Evolutionary conservation across 1,284 basidiomycete species (phyloP).

Genomic region (Ceratobasidium sp.): DNA sequence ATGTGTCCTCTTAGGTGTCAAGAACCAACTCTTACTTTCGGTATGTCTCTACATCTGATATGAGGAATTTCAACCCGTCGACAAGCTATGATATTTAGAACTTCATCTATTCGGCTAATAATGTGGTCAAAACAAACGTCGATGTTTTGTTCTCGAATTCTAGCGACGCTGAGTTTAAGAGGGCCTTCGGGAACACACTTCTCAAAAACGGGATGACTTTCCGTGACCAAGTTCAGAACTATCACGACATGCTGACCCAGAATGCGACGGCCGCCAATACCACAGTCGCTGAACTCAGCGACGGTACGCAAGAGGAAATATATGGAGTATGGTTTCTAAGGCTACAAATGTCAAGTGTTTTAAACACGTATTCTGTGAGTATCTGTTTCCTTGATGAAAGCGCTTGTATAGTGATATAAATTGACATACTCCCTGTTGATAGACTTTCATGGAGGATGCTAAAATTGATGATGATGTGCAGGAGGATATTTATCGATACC

Average conservation of each 20-base stretch:
- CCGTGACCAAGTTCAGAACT: background rate
- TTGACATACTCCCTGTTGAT: background rate
- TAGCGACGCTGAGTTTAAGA: background rate
- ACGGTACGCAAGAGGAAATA: background rate
- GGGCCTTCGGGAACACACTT: background rate
- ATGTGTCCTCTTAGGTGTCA: constrained; percentile 27
- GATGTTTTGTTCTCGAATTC: background rate
- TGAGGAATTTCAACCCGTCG: no score
- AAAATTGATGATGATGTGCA: constrained; percentile 23
- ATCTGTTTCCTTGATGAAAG: background rate
- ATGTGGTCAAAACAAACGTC: background rate
- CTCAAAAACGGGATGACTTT: background rate
- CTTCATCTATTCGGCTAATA: background rate
- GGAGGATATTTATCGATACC: background rate
- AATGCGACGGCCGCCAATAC: background rate
- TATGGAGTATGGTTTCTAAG: constrained; percentile 1
- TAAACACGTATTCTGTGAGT: constrained; percentile 6
- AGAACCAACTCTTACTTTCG: constrained; percentile 43
- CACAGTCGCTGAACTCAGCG: background rate
- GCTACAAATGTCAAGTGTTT: background rate
- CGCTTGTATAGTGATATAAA: background rate
- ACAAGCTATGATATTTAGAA: constrained; percentile 3
- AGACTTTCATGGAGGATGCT: constrained; percentile 39
- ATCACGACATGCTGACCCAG: background rate
- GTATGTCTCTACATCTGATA: constrained; percentile 4